Base-by-base conservation (phyloP, 2,329 filamentous ascomycete genomes). In the Diaporthe sp. region DNA sequence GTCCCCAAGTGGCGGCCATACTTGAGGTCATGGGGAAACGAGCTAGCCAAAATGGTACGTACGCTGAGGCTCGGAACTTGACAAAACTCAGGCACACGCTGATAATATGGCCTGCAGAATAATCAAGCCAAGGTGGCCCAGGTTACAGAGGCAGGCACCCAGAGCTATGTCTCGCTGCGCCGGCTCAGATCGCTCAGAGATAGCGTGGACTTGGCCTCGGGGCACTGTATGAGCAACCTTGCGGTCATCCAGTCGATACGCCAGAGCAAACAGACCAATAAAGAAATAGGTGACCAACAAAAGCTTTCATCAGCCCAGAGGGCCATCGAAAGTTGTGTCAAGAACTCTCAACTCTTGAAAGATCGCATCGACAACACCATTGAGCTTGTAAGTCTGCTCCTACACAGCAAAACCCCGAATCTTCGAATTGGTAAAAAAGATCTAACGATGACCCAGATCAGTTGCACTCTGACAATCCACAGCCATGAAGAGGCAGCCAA, bases 1-100 rank as follows among this genome's bases (percentile, higher is more conserved):
- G 42, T 60, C 37, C 73, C 73, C 37, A 62, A 76, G 19, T 78
- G 77, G 77, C 60, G 74, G 28, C 70, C 73, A 22, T 78, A 78
- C 49, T 57, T 78, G n/a, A 57, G 68, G 19, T 60, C 73, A 9
- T 51, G 72, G n/a, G 77, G 77, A 12, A 68, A 71, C 4, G 61
- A 76, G 28, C 53, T 76, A 7, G 62, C 60, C 5, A 25, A 22
- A 13, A 76, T 78, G 49, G 77, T 71, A 46, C 22, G 74, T 68
- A 3, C 5, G 19, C 7, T 28, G 13, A 39, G 3, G 4, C 15
- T 10, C 2, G 1, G 17, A 42, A 53, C 9, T 22, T 12, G 1
- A 6, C 10, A 0, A 25, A 19, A 17, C 17, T 42, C 7, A 8
- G 9, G 19, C 13, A 19, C 0, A 42, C 0, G 28, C n/a, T 65